Base-by-base conservation (phyloP, 1,284 basidiomycete species). In the Rugosomyces carneus region DNA sequence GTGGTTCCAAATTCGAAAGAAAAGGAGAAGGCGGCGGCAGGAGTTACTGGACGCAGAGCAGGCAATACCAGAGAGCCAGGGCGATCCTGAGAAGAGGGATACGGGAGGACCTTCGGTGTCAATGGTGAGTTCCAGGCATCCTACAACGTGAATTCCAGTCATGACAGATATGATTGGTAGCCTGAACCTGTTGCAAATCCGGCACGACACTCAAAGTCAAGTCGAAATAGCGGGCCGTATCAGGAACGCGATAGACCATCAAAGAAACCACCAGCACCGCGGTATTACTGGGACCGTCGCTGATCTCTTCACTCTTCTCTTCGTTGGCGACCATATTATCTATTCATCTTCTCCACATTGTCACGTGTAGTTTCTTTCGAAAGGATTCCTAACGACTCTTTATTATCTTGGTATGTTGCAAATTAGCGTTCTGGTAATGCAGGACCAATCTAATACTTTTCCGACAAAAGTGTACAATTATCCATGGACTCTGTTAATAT, bases 1-100 rank as follows among this genome's bases (percentile, higher is more conserved):
- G 2, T 41, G 54, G 23, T 60, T 60, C 21, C 61, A 64, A 46
- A 49, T 57, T 18, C 58, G 57, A 21, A 50, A 62, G 38, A 60
- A 54, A 42, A 54, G 45, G 31, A 56, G 49, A 15, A 49, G 57
- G 27, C 42, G 43, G 11, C 50, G 47, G 10, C 55, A 36, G 23
- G 41, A 40, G 18, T 18, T 40, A 18, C 15, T 44, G 20, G 54
- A 57, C 13, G 49, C 49, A 5, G 57, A 55, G 38, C 16, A 44
- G 13, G 54, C 26, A 21, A 29, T 20, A 26, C 34, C 15, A 24
- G 16, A 26, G 24, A n/a, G 15, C 8, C 32, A 16, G 16, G 15
- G 10, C 5, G 13, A 27, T 9, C 31, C 21, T 23, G 48, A 50
- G 37, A 48, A 51, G 29, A 19, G 26, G 8, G 21, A 44, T 16